A percentile compares a stretch with the other conserved stretches of the same genome.
phyloP scores from a whole-genome alignment of 2,329 filamentous ascomycete species.

The Triangularia setosa region DNA sequence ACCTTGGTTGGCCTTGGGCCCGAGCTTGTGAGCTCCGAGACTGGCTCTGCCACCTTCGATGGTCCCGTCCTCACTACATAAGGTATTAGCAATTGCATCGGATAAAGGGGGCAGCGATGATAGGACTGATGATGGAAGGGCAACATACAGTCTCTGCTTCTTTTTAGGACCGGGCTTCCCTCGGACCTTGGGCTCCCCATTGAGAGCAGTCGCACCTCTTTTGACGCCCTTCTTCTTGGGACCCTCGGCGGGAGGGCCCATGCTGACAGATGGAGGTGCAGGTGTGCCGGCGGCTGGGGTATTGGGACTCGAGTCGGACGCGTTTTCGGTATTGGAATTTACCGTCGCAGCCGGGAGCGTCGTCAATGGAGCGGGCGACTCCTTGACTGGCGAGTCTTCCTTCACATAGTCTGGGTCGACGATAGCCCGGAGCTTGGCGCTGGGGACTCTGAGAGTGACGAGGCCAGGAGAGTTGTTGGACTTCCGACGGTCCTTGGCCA shows the following conservation, averaged over 20 bases:
- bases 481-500: conserved; percentile 43
- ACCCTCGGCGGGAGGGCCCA: conserved; percentile 58
- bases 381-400: conserved; percentile 37
- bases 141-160: conserved; percentile 84
- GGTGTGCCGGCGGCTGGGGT: conserved; percentile 57
- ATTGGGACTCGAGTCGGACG: conserved; percentile 56
- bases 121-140: not conserved
- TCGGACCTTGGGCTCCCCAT: conserved; percentile 64
- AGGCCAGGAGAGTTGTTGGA: conserved; percentile 34
- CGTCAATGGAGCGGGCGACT: conserved; percentile 44
- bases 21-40: conserved; percentile 70
- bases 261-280: conserved; percentile 42
- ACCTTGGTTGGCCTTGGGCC: conserved; percentile 93
- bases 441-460: conserved; percentile 51
- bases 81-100: conserved; percentile 30
- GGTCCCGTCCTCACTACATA: conserved; percentile 56
- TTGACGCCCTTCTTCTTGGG: conserved; percentile 74
- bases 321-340: conserved; percentile 51
- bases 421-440: conserved; percentile 49
- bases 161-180: conserved; percentile 96
- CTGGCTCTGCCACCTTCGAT: conserved; percentile 52
- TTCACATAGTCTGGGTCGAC: conserved; percentile 41
- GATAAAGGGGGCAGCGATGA: conserved; percentile 5
- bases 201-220: conserved; percentile 58
- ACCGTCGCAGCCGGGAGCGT: conserved; percentile 36